Conservation (phyloP, 164 flowering plant species). For the Kingdonia uniflora region DNA sequence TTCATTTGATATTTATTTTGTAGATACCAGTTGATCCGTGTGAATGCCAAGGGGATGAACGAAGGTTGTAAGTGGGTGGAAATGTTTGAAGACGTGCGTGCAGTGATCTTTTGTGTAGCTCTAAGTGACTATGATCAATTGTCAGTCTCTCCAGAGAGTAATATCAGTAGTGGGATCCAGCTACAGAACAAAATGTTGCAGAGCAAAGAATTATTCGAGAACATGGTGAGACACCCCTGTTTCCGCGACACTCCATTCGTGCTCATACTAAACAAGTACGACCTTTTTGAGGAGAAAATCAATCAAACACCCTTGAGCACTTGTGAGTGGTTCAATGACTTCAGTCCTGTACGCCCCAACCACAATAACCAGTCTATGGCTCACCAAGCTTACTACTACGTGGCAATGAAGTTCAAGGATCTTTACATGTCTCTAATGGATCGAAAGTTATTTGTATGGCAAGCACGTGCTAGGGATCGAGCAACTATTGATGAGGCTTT, state of each 20-base stretch:
- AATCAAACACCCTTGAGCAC: slow-evolving; percentile 37
- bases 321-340: slow-evolving; percentile 93
- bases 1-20: neutral
- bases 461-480: slow-evolving; percentile 71
- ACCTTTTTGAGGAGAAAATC: slow-evolving; percentile 84
- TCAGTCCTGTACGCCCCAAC: slow-evolving; percentile 64
- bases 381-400: slow-evolving; percentile 80
- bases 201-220: slow-evolving; percentile 78
- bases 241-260: slow-evolving; percentile 84
- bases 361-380: slow-evolving; percentile 65
- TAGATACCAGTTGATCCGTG: slow-evolving; percentile 86
- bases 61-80: slow-evolving; percentile 99
- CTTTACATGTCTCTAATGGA: slow-evolving; percentile 66
- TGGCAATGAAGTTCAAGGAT: slow-evolving; percentile 95
- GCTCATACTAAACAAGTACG: slow-evolving; percentile 81
- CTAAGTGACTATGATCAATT: slow-evolving; percentile 83
- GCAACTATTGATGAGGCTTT: slow-evolving; percentile 77
- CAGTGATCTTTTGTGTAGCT: slow-evolving; percentile 68
- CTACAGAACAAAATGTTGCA: slow-evolving; percentile 82
- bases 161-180: slow-evolving; percentile 27
- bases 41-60: slow-evolving; percentile 85
- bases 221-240: slow-evolving; percentile 74
- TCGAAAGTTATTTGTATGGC: slow-evolving; percentile 84
- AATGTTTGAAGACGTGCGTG: slow-evolving; percentile 98
- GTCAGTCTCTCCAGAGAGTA: slow-evolving; percentile 31